Conservation (phyloP, 192 early-diverging fungal species). For the Linnemannia elongata region DNA sequence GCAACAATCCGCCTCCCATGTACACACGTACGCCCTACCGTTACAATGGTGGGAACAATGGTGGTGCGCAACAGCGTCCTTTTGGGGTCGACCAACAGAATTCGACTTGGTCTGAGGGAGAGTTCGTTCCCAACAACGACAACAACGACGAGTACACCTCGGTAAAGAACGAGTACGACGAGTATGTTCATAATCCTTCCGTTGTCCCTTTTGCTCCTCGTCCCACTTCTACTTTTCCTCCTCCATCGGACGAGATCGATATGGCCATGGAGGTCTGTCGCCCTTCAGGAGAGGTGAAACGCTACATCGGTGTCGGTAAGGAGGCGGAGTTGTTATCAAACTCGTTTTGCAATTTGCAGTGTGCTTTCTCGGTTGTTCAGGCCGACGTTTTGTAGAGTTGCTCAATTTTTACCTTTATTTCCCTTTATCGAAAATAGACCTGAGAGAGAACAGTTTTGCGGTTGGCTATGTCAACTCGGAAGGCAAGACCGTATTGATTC, state of each 20-base stretch:
- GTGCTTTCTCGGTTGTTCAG: not conserved
- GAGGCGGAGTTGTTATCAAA: no score
- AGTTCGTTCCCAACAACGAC: not conserved
- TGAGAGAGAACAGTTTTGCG: constrained; percentile 3
- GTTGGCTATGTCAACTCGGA: constrained; percentile 3
- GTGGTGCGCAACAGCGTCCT: not conserved
- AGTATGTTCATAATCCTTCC: no score
- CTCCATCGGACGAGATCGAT: no score
- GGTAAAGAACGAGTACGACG: not conserved
- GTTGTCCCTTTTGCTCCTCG: no score
- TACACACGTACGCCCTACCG: not conserved
- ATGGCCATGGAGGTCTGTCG: not conserved
- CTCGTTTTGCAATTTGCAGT: not conserved
- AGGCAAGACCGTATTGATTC: constrained; percentile 3
- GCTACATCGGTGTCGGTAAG: not conserved
- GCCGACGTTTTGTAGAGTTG: not conserved
- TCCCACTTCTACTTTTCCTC: no score
- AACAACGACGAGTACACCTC: not conserved
- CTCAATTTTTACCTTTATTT: not conserved
- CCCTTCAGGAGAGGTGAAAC: not conserved
- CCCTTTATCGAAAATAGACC: not conserved
- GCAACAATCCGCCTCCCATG: not conserved
- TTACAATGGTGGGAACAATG: not conserved
- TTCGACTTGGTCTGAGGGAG: not conserved
- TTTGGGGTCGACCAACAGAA: not conserved